Evolutionary conservation across 2,329 filamentous ascomycete genomes (phyloP).

Genomic region (Mollisiaceae sp.): DNA sequence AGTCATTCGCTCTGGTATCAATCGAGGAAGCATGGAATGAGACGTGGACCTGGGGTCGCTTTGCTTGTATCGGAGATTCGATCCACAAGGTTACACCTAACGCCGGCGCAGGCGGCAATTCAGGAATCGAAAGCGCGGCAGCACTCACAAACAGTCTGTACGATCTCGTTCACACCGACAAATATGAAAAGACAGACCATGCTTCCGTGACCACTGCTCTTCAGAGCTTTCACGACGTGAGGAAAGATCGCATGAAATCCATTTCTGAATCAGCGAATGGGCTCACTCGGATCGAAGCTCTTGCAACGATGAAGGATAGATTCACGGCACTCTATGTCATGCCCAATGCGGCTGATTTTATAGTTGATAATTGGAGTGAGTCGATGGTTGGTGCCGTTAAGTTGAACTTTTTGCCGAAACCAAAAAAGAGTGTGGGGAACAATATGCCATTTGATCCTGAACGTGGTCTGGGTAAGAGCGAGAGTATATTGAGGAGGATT

Average conservation of each 20-base stretch:
- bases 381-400: conserved; percentile 29
- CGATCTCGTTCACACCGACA: conserved; percentile 7
- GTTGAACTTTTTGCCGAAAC: conserved; percentile 39
- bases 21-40: conserved; percentile 31
- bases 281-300: conserved; percentile 27
- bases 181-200: conserved; percentile 6
- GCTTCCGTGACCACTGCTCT: not conserved
- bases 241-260: conserved; percentile 13
- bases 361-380: conserved; percentile 21
- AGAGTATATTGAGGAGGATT: conserved; percentile 29
- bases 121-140: conserved; percentile 45
- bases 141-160: conserved; percentile 39
- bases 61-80: conserved; percentile 33
- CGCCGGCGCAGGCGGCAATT: conserved; percentile 46
- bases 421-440: conserved; percentile 26
- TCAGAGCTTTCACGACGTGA: not conserved
- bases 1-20: conserved; percentile 17
- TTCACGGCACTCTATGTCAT: conserved; percentile 18
- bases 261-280: conserved; percentile 24
- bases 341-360: conserved; percentile 20
- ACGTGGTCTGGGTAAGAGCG: conserved; percentile 35
- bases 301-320: conserved; percentile 19
- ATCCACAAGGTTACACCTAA: conserved; percentile 33
- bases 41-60: conserved; percentile 28
- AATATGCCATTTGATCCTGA: conserved; percentile 39